Percentiles rank a stretch among this genome's conserved stretches.
Conservation (phyloP, 2,329 filamentous ascomycete species). For the Cladosporium oxysporum region DNA sequence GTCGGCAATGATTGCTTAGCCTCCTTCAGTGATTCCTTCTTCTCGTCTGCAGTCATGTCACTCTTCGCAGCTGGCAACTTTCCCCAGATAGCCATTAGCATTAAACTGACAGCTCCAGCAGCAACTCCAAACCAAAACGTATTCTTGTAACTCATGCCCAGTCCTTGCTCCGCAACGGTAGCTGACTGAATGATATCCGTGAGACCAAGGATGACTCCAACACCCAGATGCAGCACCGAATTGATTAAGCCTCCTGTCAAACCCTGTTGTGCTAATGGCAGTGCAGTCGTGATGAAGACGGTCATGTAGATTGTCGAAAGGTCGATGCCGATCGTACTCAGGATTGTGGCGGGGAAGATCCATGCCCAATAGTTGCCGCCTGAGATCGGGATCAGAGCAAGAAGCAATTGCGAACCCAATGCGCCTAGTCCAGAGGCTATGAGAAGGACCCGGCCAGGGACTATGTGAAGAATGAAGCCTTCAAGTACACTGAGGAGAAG, state of each 20-base stretch:
- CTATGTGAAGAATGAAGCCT: constrained; percentile 64
- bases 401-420: constrained; percentile 59
- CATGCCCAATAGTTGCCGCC: constrained; percentile 67
- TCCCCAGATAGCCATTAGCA: constrained; percentile 41
- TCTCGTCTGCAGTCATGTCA: constrained; percentile 59
- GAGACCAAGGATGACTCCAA: constrained; percentile 69
- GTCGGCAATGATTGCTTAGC: background rate
- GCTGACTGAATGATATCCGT: constrained; percentile 61
- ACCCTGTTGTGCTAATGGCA: constrained; percentile 67
- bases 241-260: constrained; percentile 71
- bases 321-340: constrained; percentile 70
- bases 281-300: constrained; percentile 69
- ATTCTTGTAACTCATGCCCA: constrained; percentile 39
- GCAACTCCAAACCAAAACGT: constrained; percentile 42
- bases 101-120: constrained; percentile 32
- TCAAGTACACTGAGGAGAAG: constrained; percentile 63
- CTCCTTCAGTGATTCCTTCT: constrained; percentile 26
- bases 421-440: constrained; percentile 61
- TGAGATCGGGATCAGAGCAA: constrained; percentile 61
- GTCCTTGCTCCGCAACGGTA: constrained; percentile 41
- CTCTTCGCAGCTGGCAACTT: constrained; percentile 52
- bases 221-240: constrained; percentile 68
- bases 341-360: constrained; percentile 69
- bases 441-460: constrained; percentile 65
- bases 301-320: constrained; percentile 73